Conservation (phyloP, 805 yeast genomes). For the Debaryomyces prosopidis region DNA sequence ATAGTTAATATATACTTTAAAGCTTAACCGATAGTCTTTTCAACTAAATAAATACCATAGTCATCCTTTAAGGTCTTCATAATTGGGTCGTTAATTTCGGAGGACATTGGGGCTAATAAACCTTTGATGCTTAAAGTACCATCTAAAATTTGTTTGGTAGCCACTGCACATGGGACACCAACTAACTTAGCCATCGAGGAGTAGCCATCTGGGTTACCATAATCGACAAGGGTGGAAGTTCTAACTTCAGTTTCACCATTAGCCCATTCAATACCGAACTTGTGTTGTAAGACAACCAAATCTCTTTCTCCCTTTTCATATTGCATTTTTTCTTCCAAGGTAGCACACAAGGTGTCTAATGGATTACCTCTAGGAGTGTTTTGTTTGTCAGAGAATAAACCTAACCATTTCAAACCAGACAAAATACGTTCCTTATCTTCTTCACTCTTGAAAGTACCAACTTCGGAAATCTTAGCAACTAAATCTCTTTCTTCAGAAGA, state of each 20-base stretch:
- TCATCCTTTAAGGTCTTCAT: slow-evolving; percentile 89
- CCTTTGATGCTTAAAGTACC: slow-evolving; percentile 78
- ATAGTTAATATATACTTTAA: slow-evolving; percentile 1
- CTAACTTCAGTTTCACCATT: slow-evolving; percentile 89
- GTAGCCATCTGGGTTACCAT: slow-evolving; percentile 86
- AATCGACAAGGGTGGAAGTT: slow-evolving; percentile 93
- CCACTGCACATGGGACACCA: slow-evolving; percentile 98
- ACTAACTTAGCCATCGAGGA: slow-evolving; percentile 98
- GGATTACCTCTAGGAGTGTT: slow-evolving; percentile 92
- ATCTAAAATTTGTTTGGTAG: slow-evolving; percentile 78
- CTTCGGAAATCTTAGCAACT: slow-evolving; percentile 68
- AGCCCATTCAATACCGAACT: slow-evolving; percentile 95
- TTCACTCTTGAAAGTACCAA: slow-evolving; percentile 77
- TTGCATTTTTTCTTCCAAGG: slow-evolving; percentile 94
- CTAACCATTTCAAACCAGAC: slow-evolving; percentile 91
- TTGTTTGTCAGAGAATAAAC: slow-evolving; percentile 73
- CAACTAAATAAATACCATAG: slow-evolving; percentile 83
- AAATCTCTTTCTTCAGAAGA: slow-evolving; percentile 73
- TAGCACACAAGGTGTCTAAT: slow-evolving; percentile 94
- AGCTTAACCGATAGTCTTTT: slow-evolving; percentile 62
- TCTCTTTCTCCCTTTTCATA: slow-evolving; percentile 95
- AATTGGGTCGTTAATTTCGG: slow-evolving; percentile 87
- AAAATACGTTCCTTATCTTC: slow-evolving; percentile 86
- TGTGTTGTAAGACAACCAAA: slow-evolving; percentile 92
- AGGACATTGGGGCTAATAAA: slow-evolving; percentile 87